Evolutionary conservation across 1,284 basidiomycete genomes (phyloP), one percentile per base, ranked within the genome.

Genomic region (Ustilago nuda): DNA sequence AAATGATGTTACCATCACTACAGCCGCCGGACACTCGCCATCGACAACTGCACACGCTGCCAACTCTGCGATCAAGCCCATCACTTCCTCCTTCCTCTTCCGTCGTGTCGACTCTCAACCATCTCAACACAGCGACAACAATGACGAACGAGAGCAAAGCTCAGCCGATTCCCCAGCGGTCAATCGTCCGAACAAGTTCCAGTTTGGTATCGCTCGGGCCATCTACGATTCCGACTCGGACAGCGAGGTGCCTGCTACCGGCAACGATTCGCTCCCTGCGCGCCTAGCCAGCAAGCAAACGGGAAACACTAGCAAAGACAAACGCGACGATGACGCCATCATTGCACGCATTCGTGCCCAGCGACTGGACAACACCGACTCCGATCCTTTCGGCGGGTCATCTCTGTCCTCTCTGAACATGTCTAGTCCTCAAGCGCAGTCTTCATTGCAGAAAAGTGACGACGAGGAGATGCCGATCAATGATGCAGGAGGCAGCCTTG

Each of bases 171-270:
- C 70, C 45, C 61, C 65, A 2, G 70, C 57, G 6, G 33, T 61
- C 46, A 30, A 61, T 6, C 70, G 70, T 30, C 43, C 52, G 6
- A 71, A 63, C 7, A 70, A 61, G 32, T 71, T 76, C 37, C 66
- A 71, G 15, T 41, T 76, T 15, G 73, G 73, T 8, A 48, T 45
- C 15, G 60, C 73, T 2, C 64, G 61, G 23, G 68, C 73, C 9
- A 76, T 76, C 57, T 75, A 56, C 46, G 73, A 76, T 39, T 76
- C 73, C 4, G 73, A 71, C 48, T 76, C 68, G 37, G 72, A 74
- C 0, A 53, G 27, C 45, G 71, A 72, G 13, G 35, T 50, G 8
- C 48, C 48, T 5, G 52, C 43, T 17, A 46, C n/a, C 6, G 43
- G 43, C 43, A 11, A 45, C 43, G 11, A 45, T 1, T 15, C 33